Evolutionary conservation across 176 grass and related monocot genomes (phyloP).

Genomic region (Raddia distichophylla): DNA sequence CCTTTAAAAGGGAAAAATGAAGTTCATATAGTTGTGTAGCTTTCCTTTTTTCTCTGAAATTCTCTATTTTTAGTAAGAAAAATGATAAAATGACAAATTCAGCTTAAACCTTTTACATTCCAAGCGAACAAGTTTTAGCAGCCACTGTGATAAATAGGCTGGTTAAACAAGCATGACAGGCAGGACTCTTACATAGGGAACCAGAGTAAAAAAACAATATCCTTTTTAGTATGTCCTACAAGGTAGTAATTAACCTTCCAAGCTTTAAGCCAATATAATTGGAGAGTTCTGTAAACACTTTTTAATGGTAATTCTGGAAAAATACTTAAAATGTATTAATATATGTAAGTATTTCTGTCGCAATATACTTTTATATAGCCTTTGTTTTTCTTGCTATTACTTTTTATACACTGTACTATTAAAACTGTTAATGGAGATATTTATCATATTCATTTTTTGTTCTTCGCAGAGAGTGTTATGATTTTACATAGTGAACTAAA

Average conservation of each 20-base stretch:
- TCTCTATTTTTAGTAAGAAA: slow-evolving; percentile 12
- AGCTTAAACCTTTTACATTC: not conserved
- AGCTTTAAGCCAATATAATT: not conserved
- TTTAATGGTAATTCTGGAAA: not conserved
- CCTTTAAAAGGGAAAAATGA: not conserved
- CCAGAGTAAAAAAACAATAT: not conserved
- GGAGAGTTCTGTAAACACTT: slow-evolving; percentile 19
- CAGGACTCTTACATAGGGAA: slow-evolving; percentile 12
- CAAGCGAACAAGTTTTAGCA: slow-evolving; percentile 1
- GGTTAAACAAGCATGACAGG: not conserved
- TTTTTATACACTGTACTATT: not conserved
- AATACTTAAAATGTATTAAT: slow-evolving; percentile 17
- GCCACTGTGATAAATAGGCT: not conserved
- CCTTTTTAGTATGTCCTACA: not conserved
- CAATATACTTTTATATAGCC: not conserved
- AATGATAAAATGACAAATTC: not conserved
- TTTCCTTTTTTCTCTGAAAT: not conserved
- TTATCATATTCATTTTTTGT: slow-evolving; percentile 11
- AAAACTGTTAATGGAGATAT: not conserved
- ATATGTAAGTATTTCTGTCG: not conserved
- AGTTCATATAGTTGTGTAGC: slow-evolving; percentile 2
- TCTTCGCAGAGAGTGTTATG: slow-evolving; percentile 73
- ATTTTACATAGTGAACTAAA: slow-evolving; percentile 91
- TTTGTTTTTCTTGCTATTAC: not conserved
- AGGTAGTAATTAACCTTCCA: not conserved